Base-by-base conservation (phyloP, 2,329 filamentous ascomycete species). In the Xylogone sp. region DNA sequence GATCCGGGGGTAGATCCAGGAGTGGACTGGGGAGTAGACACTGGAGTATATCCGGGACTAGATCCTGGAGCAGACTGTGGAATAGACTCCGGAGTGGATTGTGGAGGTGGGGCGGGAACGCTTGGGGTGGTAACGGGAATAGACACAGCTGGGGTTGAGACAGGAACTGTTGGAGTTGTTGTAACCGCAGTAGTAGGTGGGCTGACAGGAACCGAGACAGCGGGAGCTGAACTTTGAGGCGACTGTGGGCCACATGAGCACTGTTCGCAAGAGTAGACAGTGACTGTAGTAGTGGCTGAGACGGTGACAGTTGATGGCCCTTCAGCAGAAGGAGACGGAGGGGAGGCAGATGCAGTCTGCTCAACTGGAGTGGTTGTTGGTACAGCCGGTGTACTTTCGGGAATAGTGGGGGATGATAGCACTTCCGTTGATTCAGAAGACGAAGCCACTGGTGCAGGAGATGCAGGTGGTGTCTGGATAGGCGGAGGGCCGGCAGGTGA, bases 241-340 rank as follows among this genome's bases (percentile, higher is more conserved):
- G n/a, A n/a, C 34, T 39, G 8, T 6, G 34, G n/a, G n/a, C 12
- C 34, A 19, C 43, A 45, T 4, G 22, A 7, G 13, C 34, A 39
- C 34, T 39, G 34, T 39, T 39, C 8, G 8, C n/a, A 16, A 21
- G 56, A 39, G 43, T 55, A 50, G 16, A 56, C 46, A n/a, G 56
- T 59, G 8, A 55, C 52, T 5, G 51, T 52, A 6, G 46, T 13
- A 16, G 27, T 31, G 7, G 27, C 13, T 13, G 27, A 43, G 18
- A 21, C 18, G n/a, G 20, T 45, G 9, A 27, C 13, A 45, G 20
- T 21, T 13, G 43, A 19, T 18, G 18, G 19, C 4, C 19, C 20
- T 10, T 21, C 43, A 21, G 43, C 10, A 5, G 12, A 6, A 19
- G 22, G 43, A 21, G 43, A 45, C 9, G 10, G 10, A 27, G 20